These are phyloP conservation scores for Physcomitrellopsis africana DNA, from an alignment of 225 moss, liverwort and hornwort genomes.

Conservation along the genomic window DNA sequence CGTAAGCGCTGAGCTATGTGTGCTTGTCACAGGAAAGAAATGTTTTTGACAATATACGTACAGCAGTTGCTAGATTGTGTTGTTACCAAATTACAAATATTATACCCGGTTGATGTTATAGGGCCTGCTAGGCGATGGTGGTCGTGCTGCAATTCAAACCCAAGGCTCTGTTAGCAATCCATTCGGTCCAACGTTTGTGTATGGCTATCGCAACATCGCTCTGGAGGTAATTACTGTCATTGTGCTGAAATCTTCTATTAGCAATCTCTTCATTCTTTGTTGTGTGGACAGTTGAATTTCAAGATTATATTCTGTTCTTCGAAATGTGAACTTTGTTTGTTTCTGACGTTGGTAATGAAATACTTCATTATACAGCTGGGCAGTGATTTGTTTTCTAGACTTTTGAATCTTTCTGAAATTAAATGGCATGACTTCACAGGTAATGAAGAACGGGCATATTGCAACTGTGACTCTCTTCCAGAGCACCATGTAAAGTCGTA, in stretches of 20 bases:
- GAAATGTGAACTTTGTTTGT: background rate
- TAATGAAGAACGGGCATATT: slow-evolving; percentile 96
- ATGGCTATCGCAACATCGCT: slow-evolving; percentile 94
- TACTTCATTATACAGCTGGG: slow-evolving; percentile 11
- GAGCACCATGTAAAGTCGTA: slow-evolving; percentile 52
- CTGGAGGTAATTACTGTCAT: slow-evolving; percentile 58
- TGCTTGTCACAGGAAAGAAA: background rate
- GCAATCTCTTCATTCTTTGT: background rate
- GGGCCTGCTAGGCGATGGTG: slow-evolving; percentile 93
- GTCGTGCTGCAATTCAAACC: slow-evolving; percentile 97
- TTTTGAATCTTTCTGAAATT: slow-evolving; percentile 2
- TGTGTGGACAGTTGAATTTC: background rate
- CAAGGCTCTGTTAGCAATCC: slow-evolving; percentile 99
- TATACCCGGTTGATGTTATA: slow-evolving; percentile 32
- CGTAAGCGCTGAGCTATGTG: slow-evolving; percentile 10
- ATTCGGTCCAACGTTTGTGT: slow-evolving; percentile 98
- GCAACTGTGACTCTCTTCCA: slow-evolving; percentile 97
- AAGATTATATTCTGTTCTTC: background rate
- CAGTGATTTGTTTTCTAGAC: background rate
- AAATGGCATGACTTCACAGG: slow-evolving; percentile 49
- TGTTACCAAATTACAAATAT: background rate
- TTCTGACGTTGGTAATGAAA: background rate
- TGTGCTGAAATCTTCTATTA: background rate
- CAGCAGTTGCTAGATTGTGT: slow-evolving; percentile 4
- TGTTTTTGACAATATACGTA: background rate